Base-by-base conservation (phyloP, 2,329 filamentous ascomycete genomes). In the Phialophora macrospora region DNA sequence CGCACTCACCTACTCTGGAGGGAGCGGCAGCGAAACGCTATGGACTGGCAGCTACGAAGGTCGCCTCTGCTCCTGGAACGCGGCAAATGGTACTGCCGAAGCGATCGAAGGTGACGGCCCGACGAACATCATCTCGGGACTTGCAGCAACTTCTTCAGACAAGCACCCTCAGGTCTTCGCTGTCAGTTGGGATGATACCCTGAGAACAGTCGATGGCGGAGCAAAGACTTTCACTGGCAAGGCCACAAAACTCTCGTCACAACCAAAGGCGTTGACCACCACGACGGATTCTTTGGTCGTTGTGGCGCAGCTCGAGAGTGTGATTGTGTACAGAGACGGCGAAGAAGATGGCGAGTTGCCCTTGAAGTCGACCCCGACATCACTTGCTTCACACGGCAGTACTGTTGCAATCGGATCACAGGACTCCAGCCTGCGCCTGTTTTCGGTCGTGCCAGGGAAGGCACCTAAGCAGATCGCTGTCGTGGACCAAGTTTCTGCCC, bases 11-110 rank as follows among this genome's bases (percentile, higher is more conserved):
- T 80, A 84, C 8, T 85, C 83, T 6, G 82, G 79, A 1, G 81
- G 85, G 34, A 74, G 72, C 32, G 80, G 79, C 8, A 74, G 74
- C 55, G 52, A 64, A 24, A 91, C 89, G 0, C 78, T 98, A 14
- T 93, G 89, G 83, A 96, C 94, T 0, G 95, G 95, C 66, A 96
- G 93, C 79, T 96, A 93, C 72, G 95, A 99, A 68, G 95, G 95
- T 55, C 87, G 91, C 46, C 87, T 97, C 28, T 91, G 90, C 75
- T 87, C 86, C 63, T 99, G 95, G 94, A 89, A 98, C 74, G 76
- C 92, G 30, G 80, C 83, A 17, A 85, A 84, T 3, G 94, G 93
- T 1, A 76, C 82, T 51, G 92, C 89, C 24, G 84, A 87, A 32
- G 84, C 85, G 12, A 85, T 96, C 11, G 91, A 95, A 68, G 94